Evolutionary conservation across 208 protist species (phyloP).

Genomic region (Porcisia hertigi): DNA sequence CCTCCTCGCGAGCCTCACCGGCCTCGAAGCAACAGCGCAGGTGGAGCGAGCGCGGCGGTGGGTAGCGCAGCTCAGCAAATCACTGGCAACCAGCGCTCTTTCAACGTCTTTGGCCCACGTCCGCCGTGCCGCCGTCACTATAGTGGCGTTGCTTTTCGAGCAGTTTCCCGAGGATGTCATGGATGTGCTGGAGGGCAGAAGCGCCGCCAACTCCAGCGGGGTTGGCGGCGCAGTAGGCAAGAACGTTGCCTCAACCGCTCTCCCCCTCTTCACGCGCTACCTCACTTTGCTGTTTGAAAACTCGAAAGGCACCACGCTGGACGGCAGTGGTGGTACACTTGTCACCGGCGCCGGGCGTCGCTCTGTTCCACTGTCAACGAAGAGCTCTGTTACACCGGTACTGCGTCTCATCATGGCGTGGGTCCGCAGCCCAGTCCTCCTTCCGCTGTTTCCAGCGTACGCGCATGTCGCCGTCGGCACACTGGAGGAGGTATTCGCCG

Average conservation of each 20-base stretch:
- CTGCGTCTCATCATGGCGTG: constrained; percentile 74
- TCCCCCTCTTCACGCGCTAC: constrained; percentile 33
- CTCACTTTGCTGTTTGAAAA: constrained; percentile 40
- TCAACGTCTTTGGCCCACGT: constrained; percentile 52
- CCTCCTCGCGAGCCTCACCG: constrained; percentile 10
- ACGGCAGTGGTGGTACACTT: constrained; percentile 13
- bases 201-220: constrained; percentile 3
- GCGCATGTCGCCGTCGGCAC: constrained; percentile 49
- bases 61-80: constrained; percentile 28
- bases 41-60: constrained; percentile 23
- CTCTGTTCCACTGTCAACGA: constrained; percentile 4
- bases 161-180: constrained; percentile 80
- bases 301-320: constrained; percentile 44
- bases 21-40: constrained; percentile 1
- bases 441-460: constrained; percentile 65
- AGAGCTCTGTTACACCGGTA: constrained; percentile 56
- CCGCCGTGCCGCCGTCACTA: constrained; percentile 45
- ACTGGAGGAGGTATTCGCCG: constrained; percentile 76
- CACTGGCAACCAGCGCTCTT: constrained; percentile 40
- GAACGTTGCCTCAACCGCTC: not conserved
- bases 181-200: constrained; percentile 33
- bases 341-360: not conserved
- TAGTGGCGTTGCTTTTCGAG: constrained; percentile 75
- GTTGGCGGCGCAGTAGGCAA: not conserved
- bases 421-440: constrained; percentile 46